Evolutionary conservation across 2,329 filamentous ascomycete genomes (phyloP).

Genomic region (Xylaria sp.): DNA sequence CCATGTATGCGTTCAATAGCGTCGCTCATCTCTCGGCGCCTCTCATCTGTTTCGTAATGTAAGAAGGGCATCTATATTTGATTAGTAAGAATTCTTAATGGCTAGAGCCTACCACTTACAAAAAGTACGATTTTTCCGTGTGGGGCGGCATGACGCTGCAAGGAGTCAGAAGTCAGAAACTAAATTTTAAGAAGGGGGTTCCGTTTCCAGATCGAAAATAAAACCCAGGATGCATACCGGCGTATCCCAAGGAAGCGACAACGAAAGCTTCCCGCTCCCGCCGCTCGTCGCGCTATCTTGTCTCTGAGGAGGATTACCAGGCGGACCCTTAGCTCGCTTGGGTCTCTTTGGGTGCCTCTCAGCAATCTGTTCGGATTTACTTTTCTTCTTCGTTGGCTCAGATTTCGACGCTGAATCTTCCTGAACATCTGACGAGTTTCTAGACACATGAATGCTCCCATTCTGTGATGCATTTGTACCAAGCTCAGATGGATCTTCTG

Average conservation of each 20-base stretch:
- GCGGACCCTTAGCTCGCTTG: slow-evolving; percentile 51
- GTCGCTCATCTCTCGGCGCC: slow-evolving; percentile 66
- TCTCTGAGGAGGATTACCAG: slow-evolving; percentile 51
- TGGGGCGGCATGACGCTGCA: slow-evolving; percentile 44
- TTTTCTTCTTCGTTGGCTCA: slow-evolving; percentile 53
- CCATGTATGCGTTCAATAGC: slow-evolving; percentile 55
- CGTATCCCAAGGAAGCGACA: slow-evolving; percentile 47
- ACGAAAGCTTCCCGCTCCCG: slow-evolving; percentile 37
- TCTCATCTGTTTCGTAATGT: slow-evolving; percentile 70
- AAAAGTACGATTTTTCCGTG: slow-evolving; percentile 54
- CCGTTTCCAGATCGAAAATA: background rate
- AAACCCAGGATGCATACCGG: slow-evolving; percentile 23
- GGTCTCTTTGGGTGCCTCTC: slow-evolving; percentile 52
- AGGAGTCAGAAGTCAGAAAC: background rate
- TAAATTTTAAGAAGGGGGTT: no score
- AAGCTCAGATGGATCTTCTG: slow-evolving; percentile 46
- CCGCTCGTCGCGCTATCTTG: slow-evolving; percentile 46
- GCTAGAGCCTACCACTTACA: slow-evolving; percentile 41
- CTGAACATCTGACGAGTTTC: slow-evolving; percentile 39
- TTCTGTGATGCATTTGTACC: slow-evolving; percentile 40
- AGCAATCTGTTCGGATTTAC: slow-evolving; percentile 51
- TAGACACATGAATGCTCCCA: slow-evolving; percentile 34
- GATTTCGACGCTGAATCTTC: slow-evolving; percentile 41
- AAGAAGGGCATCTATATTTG: slow-evolving; percentile 69
- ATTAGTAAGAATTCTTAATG: slow-evolving; percentile 3